Percentiles rank a stretch among this genome's conserved stretches.
phyloP scores from a whole-genome alignment of 306 rosid species.

The Trifolium subterraneum region DNA sequence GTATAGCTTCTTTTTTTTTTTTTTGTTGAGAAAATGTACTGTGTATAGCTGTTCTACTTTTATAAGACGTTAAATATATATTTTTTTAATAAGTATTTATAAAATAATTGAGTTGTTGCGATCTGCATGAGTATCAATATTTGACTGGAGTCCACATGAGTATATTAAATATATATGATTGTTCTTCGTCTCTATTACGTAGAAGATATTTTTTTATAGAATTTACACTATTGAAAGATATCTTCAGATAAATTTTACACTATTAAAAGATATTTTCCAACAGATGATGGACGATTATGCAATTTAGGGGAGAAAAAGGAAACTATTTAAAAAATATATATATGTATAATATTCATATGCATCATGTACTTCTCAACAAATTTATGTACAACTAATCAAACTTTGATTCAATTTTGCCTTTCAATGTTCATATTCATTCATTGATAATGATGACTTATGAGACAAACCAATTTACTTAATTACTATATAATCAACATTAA shows the following conservation, averaged over 20 bases:
- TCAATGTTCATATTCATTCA: too few relatives aligned
- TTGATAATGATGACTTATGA: not conserved
- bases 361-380: not conserved
- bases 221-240: too few relatives aligned
- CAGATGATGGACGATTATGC: too few relatives aligned
- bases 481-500: not conserved
- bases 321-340: too few relatives aligned
- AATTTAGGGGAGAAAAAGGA: too few relatives aligned
- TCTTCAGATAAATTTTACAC: too few relatives aligned
- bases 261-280: too few relatives aligned
- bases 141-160: not conserved
- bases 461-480: slow-evolving; percentile 24
- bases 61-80: not conserved
- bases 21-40: too few relatives aligned
- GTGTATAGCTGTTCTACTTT: not conserved
- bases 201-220: too few relatives aligned
- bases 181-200: too few relatives aligned
- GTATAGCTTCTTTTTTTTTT: too few relatives aligned
- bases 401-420: not conserved
- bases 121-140: not conserved
- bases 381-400: not conserved
- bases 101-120: not conserved
- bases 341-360: not conserved
- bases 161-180: too few relatives aligned
- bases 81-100: not conserved